These are phyloP conservation scores for Colletotrichum magnum DNA, from an alignment of 2,329 filamentous ascomycete genomes.

Conservation along the genomic window DNA sequence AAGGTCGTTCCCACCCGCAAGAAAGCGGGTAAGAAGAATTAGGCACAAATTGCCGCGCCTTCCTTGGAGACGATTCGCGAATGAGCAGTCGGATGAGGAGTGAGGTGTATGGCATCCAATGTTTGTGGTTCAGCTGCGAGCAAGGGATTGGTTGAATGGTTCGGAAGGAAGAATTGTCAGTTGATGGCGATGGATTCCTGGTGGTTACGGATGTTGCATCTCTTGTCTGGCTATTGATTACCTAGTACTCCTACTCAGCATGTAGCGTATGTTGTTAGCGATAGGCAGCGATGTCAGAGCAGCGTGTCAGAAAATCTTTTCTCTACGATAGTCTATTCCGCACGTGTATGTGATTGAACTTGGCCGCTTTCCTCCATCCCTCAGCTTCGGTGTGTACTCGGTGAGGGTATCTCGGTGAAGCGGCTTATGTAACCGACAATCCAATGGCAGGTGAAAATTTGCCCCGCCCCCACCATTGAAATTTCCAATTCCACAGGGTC, in stretches of 20 bases:
- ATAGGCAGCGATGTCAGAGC: conserved; percentile 22
- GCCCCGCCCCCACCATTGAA: conserved; percentile 44
- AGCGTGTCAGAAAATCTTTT: background rate
- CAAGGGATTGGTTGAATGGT: no score
- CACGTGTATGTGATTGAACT: background rate
- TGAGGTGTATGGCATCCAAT: no score
- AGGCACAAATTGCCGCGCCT: no score
- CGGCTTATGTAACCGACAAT: conserved; percentile 40
- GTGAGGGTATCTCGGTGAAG: conserved; percentile 21
- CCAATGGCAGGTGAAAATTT: conserved; percentile 34
- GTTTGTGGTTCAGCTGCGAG: no score
- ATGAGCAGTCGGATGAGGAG: conserved; percentile 46
- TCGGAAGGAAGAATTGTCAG: no score
- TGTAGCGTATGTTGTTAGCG: conserved; percentile 28
- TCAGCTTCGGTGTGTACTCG: background rate
- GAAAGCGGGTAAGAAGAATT: conserved; percentile 78
- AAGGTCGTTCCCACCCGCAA: conserved; percentile 86
- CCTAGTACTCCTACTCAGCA: background rate
- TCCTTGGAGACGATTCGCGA: no score
- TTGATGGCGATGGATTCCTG: background rate
- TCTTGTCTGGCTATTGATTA: conserved; percentile 12
- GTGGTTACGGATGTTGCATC: conserved; percentile 15
- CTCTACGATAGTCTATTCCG: no score
- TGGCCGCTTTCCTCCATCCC: background rate
- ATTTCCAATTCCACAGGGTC: conserved; percentile 39